Base-by-base conservation (phyloP, 176 grass and related monocot genomes). In the Areca catechu region DNA sequence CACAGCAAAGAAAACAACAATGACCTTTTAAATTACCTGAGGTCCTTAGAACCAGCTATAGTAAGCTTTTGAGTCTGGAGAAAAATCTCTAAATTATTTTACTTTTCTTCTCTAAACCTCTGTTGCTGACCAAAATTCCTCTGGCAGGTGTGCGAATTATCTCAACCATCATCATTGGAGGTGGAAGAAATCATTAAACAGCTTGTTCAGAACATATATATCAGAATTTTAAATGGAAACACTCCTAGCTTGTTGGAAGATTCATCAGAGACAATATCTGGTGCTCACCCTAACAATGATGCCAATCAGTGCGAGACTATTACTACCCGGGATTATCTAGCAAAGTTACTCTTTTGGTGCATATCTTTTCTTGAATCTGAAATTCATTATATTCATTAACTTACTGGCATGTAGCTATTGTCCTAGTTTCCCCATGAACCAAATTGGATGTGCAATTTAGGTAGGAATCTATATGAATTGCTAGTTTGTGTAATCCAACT, bases 11-110 rank as follows among this genome's bases (percentile, higher is more conserved):
- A 82, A 59, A 54, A 82, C 25, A 65, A 63, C 21, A 76, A 76
- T 70, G 79, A 55, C 43, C 66, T 82, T 34, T 71, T 82, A 52
- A 66, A 82, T 19, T 82, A 82, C 54, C 28, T 82, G 5, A 82
- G 79, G 54, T 82, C 72, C 61, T 65, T 76, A 29, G 63, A 82
- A 65, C 72, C 79, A 50, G 66, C 24, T 25, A 76, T 71, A 66
- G 79, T 76, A 18, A 66, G 66, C 43, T 49, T 48, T 24, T 43
- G 22, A 21, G 51, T n/a, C 23, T 51, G 15, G 5, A 14, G 17
- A 14, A 19, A 43, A 2, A 43, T 43, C 34, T 43, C 34, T 43
- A 43, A 43, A 43, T 12, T 28, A 28, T 28, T 28, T 43, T 43
- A 12, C 10, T 43, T 14, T 12, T 43, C 9, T 43, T 43, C 34